Percentiles rank a stretch among this genome's conserved stretches.
Evolutionary conservation across 257 asterid species (phyloP).

Genomic region (Forsythia viridissima): DNA sequence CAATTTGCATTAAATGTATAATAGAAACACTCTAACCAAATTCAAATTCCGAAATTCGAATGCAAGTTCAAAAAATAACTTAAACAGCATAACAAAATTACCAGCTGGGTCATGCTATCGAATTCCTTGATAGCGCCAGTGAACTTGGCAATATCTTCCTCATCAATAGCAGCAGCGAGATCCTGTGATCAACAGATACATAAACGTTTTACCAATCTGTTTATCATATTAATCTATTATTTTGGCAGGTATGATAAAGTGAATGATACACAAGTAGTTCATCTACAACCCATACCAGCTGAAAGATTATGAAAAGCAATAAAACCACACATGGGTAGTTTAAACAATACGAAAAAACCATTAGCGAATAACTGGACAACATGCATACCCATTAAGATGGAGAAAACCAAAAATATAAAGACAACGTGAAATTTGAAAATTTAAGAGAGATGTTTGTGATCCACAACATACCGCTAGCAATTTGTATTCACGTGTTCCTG

Average conservation of each 20-base stretch:
- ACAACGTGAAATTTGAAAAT: neutral
- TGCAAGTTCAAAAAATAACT: neutral
- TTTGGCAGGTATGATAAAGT: neutral
- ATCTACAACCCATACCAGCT: neutral
- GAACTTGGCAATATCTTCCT: conserved; percentile 91
- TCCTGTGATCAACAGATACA: conserved; percentile 43
- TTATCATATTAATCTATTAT: conserved; percentile 7
- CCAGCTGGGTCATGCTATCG: conserved; percentile 95
- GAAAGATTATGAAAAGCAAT: conserved; percentile 15
- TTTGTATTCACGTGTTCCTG: conserved; percentile 90
- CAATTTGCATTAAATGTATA: neutral
- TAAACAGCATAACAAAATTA: conserved; percentile 30
- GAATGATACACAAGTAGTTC: neutral
- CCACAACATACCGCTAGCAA: conserved; percentile 61
- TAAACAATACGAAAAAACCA: conserved; percentile 6
- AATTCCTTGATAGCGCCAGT: conserved; percentile 96
- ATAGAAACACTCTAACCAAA: neutral
- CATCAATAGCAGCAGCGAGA: conserved; percentile 83
- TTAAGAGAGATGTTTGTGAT: conserved; percentile 4
- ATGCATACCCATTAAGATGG: conserved; percentile 3
- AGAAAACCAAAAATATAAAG: neutral
- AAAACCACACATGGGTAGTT: conserved; percentile 11
- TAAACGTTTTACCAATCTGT: neutral
- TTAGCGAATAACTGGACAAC: neutral
- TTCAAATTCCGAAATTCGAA: neutral